phyloP scores from a whole-genome alignment of 257 asterid genomes.

The Petrea volubilis region DNA sequence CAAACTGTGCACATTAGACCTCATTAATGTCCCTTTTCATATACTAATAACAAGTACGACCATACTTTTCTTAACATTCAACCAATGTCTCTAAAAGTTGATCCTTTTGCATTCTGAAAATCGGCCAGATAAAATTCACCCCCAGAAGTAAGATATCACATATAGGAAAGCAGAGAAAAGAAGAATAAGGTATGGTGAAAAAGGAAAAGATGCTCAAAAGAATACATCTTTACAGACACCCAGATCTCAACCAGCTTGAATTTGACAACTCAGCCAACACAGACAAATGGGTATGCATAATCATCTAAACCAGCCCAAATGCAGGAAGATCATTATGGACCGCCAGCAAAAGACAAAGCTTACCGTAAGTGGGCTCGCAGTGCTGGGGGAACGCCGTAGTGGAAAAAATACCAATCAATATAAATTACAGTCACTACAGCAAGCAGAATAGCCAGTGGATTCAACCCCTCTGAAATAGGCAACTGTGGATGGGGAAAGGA shows the following conservation, averaged over 20 bases:
- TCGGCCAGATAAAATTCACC: constrained; percentile 47
- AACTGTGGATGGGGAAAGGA: constrained; percentile 19
- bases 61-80: constrained; percentile 31
- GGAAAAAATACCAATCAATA: not conserved
- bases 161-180: constrained; percentile 23
- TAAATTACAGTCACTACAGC: constrained; percentile 21
- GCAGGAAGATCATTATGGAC: constrained; percentile 37
- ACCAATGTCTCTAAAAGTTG: constrained; percentile 41
- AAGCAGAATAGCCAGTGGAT: constrained; percentile 15
- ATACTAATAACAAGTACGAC: constrained; percentile 21
- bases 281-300: constrained; percentile 28
- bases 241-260: constrained; percentile 41
- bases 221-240: constrained; percentile 41
- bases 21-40: constrained; percentile 52
- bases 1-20: constrained; percentile 49
- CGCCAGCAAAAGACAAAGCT: too few relatives aligned
- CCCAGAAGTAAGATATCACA: constrained; percentile 37
- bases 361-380: too few relatives aligned
- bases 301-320: constrained; percentile 27
- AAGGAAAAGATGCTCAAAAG: constrained; percentile 30
- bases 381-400: not conserved
- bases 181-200: constrained; percentile 31
- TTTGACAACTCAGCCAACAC: constrained; percentile 28
- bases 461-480: constrained; percentile 31
- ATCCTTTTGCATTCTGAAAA: constrained; percentile 42